phyloP scores from a whole-genome alignment of 2,329 filamentous ascomycete genomes.

The Karstenula rhodostoma region DNA sequence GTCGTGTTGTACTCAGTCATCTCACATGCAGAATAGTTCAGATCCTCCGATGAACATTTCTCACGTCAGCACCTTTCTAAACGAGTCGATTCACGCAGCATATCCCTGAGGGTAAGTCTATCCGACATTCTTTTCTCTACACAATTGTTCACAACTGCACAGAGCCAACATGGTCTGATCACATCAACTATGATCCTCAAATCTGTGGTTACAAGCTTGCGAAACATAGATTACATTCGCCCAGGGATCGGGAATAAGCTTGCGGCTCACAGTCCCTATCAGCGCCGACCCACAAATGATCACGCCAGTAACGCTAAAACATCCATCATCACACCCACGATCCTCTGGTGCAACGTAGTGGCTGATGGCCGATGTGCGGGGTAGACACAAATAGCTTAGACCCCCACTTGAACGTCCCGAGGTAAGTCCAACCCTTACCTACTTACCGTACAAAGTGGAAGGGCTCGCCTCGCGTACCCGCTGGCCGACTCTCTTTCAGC shows the following conservation, averaged over 20 bases:
- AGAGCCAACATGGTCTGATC: too few species aligned
- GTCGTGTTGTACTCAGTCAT: too few species aligned
- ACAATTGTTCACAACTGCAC: too few species aligned
- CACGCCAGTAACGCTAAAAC: constrained; percentile 1
- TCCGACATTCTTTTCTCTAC: too few species aligned
- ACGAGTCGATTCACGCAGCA: background rate
- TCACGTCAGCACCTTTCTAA: background rate
- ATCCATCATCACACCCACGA: background rate
- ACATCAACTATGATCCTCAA: too few species aligned
- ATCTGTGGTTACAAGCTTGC: too few species aligned
- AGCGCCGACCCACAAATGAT: background rate
- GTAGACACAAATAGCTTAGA: background rate
- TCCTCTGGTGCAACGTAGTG: background rate
- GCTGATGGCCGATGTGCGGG: constrained; percentile 2
- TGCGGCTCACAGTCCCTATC: background rate
- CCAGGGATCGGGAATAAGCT: background rate
- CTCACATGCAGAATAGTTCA: too few species aligned
- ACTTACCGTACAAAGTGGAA: background rate
- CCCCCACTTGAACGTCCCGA: background rate
- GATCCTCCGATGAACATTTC: background rate
- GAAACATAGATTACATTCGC: too few species aligned
- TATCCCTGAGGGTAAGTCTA: background rate
- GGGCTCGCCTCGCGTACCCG: background rate
- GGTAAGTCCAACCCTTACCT: background rate
- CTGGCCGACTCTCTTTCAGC: background rate